Evolutionary conservation across 371 early-diverging fungal genomes (phyloP).

Genomic region (Choanephora cucurbitarum): DNA sequence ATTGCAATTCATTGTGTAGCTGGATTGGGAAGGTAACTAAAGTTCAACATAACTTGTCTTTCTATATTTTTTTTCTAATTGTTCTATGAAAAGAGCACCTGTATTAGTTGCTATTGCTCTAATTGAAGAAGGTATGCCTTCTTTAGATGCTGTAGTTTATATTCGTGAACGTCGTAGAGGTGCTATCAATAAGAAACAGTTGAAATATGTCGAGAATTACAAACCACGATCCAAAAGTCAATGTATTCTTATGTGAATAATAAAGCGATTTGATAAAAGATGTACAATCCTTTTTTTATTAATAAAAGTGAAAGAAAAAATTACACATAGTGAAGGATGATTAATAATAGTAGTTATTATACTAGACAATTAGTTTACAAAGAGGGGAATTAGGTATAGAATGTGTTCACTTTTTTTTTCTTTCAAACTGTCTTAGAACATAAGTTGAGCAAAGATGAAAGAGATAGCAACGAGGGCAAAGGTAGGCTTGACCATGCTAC

Average conservation of each 20-base stretch:
- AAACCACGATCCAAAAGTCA: constrained; percentile 58
- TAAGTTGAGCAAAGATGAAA: constrained; percentile 8
- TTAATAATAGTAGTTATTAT: constrained; percentile 2
- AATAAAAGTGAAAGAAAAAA: not conserved
- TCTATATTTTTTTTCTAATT: no score
- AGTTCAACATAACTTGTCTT: no score
- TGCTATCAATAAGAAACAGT: constrained; percentile 84
- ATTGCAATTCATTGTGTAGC: constrained; percentile 91
- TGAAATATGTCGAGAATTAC: constrained; percentile 75
- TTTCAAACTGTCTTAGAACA: not conserved
- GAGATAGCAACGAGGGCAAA: constrained; percentile 15
- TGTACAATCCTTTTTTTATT: no score
- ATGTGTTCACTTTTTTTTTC: constrained; percentile 3
- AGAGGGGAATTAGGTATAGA: constrained; percentile 2
- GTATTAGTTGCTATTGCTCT: constrained; percentile 83
- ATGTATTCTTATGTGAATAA: constrained; percentile 41
- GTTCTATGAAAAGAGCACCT: constrained; percentile 69
- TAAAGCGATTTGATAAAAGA: no score
- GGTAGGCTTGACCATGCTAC: constrained; percentile 6
- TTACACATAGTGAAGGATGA: not conserved
- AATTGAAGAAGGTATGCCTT: constrained; percentile 83
- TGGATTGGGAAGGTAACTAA: constrained; percentile 71
- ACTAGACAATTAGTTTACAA: constrained; percentile 3
- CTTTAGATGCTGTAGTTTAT: constrained; percentile 79
- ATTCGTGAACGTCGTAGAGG: constrained; percentile 85